Base-by-base conservation (phyloP, 2,329 filamentous ascomycete genomes). In the Aspergillus phoenicis region DNA sequence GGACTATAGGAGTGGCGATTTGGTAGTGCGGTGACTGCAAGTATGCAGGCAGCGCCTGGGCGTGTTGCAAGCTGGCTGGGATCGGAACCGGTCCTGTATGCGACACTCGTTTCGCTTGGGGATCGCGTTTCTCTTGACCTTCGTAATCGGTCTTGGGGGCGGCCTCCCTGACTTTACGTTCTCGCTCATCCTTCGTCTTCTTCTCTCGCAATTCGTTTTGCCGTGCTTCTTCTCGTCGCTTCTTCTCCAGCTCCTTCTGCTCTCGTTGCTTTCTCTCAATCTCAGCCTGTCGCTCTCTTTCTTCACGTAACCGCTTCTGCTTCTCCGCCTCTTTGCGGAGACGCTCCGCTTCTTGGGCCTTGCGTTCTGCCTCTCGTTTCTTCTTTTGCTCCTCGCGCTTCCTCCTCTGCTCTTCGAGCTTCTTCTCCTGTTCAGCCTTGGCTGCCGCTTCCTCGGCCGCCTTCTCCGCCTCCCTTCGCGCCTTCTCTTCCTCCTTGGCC, bases 321-420 rank as follows among this genome's bases (percentile, higher is more conserved):
- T 90, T 91, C 70, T 98, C 94, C 4, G 89, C 89, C 73, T 98
- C 94, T 75, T 93, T 97, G 59, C 88, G 86, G 60, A 89, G 81
- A 55, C 89, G 89, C 69, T 97, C 93, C 70, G 97, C 94, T 71
- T 98, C 95, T 65, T 92, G 91, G 28, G 91, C 90, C 76, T 91
- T 96, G 75, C 89, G 92, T 76, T 96, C 91, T 3, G 91, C 90
- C 72, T 99, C 95, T 70, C 89, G 91, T 80, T 96, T 96, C 80
- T 88, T 92, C 51, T 91, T 87, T 76, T 93, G 94, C 78, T 98
- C 94, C 72, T 99, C 95, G 47, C 89, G 89, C 78, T 89, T 95
- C 67, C 84, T 84, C 68, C 87, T 88, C 71, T 91, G 89, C 77
- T 98, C 93, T 71, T 96, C 91, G 20, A 86, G 82, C 70, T 89